Conservation (phyloP, 306 rosid genomes). For the Cajanus cajan region DNA sequence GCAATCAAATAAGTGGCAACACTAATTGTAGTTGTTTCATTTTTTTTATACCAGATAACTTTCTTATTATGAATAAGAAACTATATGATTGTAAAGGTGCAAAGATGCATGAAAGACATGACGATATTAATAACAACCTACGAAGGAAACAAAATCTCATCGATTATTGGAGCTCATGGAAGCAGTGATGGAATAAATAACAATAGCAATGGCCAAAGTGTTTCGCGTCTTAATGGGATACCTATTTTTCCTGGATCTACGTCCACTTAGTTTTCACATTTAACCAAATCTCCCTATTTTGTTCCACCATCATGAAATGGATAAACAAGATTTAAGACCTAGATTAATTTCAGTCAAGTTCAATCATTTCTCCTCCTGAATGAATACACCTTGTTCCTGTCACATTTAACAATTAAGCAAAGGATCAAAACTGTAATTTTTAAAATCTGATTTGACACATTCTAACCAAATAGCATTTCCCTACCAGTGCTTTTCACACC, state of each 20-base stretch:
- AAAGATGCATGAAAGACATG: constrained; percentile 52
- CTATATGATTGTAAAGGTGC: constrained; percentile 53
- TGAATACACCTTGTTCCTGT: background rate
- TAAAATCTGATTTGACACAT: background rate
- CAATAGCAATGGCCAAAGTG: background rate
- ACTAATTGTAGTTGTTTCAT: too few relatives aligned
- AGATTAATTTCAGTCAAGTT: background rate
- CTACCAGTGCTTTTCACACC: background rate
- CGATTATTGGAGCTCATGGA: constrained; percentile 27
- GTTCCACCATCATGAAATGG: background rate
- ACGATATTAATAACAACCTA: constrained; percentile 51
- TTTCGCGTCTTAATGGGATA: background rate
- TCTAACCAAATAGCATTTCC: background rate
- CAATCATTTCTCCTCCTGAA: background rate
- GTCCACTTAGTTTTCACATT: constrained; percentile 19
- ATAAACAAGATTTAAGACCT: constrained; percentile 5
- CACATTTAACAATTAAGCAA: background rate
- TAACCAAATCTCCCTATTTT: background rate
- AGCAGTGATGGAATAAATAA: background rate
- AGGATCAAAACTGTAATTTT: background rate
- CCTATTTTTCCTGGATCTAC: background rate
- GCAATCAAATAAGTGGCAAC: too few relatives aligned
- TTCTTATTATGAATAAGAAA: background rate
- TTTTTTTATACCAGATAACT: background rate
- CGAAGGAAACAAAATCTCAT: constrained; percentile 55